Conservation (phyloP, 352 stramenopile genomes). For the Phytophthora litchii region DNA sequence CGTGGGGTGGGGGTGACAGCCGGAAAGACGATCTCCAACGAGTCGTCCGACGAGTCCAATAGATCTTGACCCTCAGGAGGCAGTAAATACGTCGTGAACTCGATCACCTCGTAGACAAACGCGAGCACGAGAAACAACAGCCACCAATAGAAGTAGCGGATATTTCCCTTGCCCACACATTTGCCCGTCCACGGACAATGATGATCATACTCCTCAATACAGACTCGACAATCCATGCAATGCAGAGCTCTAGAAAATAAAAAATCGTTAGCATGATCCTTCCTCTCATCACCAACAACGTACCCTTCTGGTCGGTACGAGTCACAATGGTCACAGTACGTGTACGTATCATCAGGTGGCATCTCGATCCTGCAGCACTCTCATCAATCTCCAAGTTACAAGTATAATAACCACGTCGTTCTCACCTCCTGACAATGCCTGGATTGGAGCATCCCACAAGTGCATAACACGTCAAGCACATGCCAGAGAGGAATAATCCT, state of each 20-base stretch:
- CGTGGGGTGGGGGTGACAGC: slow-evolving; percentile 8
- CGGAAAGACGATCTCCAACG: slow-evolving; percentile 37
- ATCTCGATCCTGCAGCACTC: slow-evolving; percentile 32
- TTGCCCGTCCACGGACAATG: slow-evolving; percentile 94
- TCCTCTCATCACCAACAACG: slow-evolving; percentile 6
- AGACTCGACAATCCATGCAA: slow-evolving; percentile 89
- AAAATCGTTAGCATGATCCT: slow-evolving; percentile 9
- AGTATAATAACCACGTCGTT: background rate
- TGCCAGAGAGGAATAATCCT: slow-evolving; percentile 59
- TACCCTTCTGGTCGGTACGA: slow-evolving; percentile 78
- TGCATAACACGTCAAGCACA: slow-evolving; percentile 73
- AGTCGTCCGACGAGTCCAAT: slow-evolving; percentile 43
- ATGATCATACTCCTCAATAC: slow-evolving; percentile 90
- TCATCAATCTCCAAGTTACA: background rate
- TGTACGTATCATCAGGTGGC: slow-evolving; percentile 63
- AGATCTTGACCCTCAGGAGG: slow-evolving; percentile 56
- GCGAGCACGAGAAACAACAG: slow-evolving; percentile 85
- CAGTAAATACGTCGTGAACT: slow-evolving; percentile 87
- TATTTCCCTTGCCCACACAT: slow-evolving; percentile 84
- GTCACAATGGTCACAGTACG: slow-evolving; percentile 81
- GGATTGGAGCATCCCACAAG: slow-evolving; percentile 75
- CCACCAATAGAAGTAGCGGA: slow-evolving; percentile 86
- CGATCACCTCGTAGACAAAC: slow-evolving; percentile 89
- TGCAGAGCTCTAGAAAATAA: slow-evolving; percentile 64
- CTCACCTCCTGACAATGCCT: slow-evolving; percentile 64